Evolutionary conservation across 2,329 filamentous ascomycete genomes (phyloP), one percentile per base, ranked within the genome.

Genomic region (Penicillium digitatum): DNA sequence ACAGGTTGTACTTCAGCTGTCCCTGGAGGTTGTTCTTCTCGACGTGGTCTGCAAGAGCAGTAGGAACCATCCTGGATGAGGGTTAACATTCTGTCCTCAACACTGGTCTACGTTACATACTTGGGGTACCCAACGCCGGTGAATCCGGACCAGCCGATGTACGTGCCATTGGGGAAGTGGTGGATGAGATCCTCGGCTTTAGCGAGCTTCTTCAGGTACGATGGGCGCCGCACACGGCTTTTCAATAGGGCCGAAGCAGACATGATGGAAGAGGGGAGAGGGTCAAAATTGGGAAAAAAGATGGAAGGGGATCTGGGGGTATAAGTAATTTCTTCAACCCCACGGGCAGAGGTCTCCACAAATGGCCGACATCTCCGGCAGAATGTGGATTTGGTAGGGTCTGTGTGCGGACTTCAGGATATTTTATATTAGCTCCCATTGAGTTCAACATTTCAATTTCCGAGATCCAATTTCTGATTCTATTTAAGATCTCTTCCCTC

Each of bases 41-140:
- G 63, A 95, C 90, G 72, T 95, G 87, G 72, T 95, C 89, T 62
- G 90, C 90, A 57, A 96, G 80, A 62, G 88, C 90, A 4, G 86
- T 87, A 16, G 91, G 91, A 49, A 94, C 85, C 76, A 89, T 94
- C 75, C 88, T 92, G 54, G 26, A 18, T 12, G 2, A 4, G 20
- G 16, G 45, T 45, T 34, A 51, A 4, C 5, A 10, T 9, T 35
- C 12, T 34, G n/a, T 27, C 4, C 51, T 52, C 47, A 11, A 11
- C 32, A 35, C 51, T 20, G 24, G 40, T 24, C n/a, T 29, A 34
- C 38, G 34, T 35, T 10, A 61, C 83, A 66, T 77, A 89, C 87
- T 94, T 94, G 60, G 89, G 89, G 76, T 94, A 94, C 56, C 89
- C 89, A 51, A 95, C 90, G 66, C 90, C 90, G 12, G 90, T 95